phyloP scores from a whole-genome alignment of 2,329 filamentous ascomycete genomes.

The Diaporthe eres region DNA sequence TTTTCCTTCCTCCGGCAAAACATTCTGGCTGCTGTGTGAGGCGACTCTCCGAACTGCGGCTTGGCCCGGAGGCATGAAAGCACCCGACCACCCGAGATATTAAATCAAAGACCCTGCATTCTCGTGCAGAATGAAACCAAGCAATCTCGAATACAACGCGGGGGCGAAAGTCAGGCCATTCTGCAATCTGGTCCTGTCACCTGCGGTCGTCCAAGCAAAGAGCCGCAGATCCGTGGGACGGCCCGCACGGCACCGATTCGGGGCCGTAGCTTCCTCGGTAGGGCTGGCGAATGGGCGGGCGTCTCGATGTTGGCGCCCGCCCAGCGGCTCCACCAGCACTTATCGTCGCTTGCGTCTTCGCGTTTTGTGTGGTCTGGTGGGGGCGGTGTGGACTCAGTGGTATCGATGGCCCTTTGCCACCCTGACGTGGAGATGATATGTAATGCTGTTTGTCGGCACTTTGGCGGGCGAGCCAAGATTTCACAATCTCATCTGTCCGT shows the following conservation, averaged over 20 bases:
- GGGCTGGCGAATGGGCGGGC: constrained; percentile 2
- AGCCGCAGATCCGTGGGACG: constrained; percentile 4
- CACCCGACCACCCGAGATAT: not conserved
- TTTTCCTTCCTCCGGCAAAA: not conserved
- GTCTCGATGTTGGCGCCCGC: not conserved
- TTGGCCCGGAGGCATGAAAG: not conserved
- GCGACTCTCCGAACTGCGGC: not conserved
- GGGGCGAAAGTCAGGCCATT: not conserved
- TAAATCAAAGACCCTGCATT: not conserved
- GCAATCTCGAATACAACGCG: not conserved
- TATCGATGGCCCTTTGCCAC: not conserved
- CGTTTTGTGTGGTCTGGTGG: not conserved
- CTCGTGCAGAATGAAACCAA: not conserved
- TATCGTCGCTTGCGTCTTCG: not conserved
- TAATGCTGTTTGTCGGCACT: not conserved
- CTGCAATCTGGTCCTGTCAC: not conserved
- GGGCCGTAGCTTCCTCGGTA: not conserved
- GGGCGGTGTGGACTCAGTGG: not conserved
- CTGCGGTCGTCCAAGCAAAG: not conserved
- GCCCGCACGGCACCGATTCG: constrained; percentile 27
- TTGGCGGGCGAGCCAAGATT: not conserved
- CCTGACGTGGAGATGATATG: not conserved
- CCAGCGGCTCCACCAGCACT: not conserved
- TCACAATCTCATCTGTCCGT: not conserved
- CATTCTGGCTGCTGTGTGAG: no score